Evolutionary conservation across 108 stramenopile genomes (phyloP).

Genomic region (Phaeodactylum tricornutum): DNA sequence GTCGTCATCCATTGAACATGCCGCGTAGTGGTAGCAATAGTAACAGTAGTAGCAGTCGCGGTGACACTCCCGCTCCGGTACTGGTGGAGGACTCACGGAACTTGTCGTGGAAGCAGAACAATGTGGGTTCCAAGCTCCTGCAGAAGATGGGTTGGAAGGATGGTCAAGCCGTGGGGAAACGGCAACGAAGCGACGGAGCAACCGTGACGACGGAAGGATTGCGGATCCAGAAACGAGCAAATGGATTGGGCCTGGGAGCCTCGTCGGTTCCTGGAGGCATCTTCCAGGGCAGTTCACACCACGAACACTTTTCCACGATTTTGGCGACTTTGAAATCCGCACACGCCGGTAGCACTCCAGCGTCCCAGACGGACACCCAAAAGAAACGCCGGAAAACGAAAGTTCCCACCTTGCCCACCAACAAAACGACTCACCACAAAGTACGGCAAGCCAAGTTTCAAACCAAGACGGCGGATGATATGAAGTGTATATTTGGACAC

Average conservation of each 20-base stretch:
- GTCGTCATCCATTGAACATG: no score
- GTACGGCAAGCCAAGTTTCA: slow-evolving; percentile 76
- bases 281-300: no score
- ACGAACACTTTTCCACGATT: slow-evolving; percentile 3
- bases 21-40: no score
- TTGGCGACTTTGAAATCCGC: slow-evolving; percentile 5
- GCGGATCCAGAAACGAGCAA: slow-evolving; percentile 13
- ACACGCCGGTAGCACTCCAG: background rate
- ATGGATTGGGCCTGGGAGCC: slow-evolving; percentile 27
- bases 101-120: slow-evolving; percentile 53
- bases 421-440: slow-evolving; percentile 71
- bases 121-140: slow-evolving; percentile 59
- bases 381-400: slow-evolving; percentile 33
- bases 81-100: slow-evolving; percentile 79
- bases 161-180: slow-evolving; percentile 73
- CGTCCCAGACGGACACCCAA: slow-evolving; percentile 15
- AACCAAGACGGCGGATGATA: slow-evolving; percentile 47
- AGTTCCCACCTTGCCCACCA: slow-evolving; percentile 43
- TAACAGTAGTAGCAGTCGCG: no score
- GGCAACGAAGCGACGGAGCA: slow-evolving; percentile 33
- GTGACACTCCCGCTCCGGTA: no score
- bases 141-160: slow-evolving; percentile 91
- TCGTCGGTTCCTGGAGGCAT: no score
- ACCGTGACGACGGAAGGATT: slow-evolving; percentile 14
- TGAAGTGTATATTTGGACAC: slow-evolving; percentile 82